Percentiles rank a stretch among this genome's conserved stretches.
Evolutionary conservation across 2,329 filamentous ascomycete genomes (phyloP).

Genomic region (Myriosclerotinia curreyana): DNA sequence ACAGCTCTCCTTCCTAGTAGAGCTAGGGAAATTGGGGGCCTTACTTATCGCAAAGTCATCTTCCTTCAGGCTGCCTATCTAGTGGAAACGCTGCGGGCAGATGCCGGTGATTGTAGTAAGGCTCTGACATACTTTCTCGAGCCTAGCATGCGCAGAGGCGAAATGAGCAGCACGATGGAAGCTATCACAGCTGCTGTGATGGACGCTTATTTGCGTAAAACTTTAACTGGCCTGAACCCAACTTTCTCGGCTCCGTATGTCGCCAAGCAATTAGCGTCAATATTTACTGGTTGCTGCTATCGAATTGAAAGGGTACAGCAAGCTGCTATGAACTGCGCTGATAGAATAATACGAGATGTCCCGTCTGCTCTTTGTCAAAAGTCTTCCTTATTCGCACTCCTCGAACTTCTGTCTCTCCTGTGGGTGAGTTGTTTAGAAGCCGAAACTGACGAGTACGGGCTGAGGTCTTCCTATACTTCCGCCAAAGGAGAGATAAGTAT

Average conservation of each 20-base stretch:
- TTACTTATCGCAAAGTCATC: conserved; percentile 87
- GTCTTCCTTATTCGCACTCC: conserved; percentile 83
- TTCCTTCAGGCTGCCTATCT: conserved; percentile 89
- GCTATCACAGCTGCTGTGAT: conserved; percentile 66
- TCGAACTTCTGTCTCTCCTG: conserved; percentile 90
- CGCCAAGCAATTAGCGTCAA: conserved; percentile 79
- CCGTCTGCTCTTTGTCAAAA: conserved; percentile 89
- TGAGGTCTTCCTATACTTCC: conserved; percentile 77
- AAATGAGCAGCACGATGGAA: conserved; percentile 64
- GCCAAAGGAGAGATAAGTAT: conserved; percentile 74
- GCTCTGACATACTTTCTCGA: conserved; percentile 93
- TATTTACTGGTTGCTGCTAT: conserved; percentile 89
- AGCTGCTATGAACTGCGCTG: conserved; percentile 77
- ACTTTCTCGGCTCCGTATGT: conserved; percentile 87
- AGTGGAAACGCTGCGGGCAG: conserved; percentile 82
- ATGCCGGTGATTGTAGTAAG: conserved; percentile 85
- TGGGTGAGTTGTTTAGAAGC: conserved; percentile 93
- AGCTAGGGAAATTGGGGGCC: conserved; percentile 71
- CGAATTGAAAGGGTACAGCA: conserved; percentile 88
- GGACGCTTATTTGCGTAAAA: conserved; percentile 74
- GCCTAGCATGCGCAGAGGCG: conserved; percentile 68
- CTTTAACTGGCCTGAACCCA: conserved; percentile 66
- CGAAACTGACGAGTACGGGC: conserved; percentile 91
- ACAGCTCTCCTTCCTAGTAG: conserved; percentile 70
- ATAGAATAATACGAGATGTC: conserved; percentile 78